Percentiles rank a stretch among this genome's conserved stretches.
Conservation (phyloP, 2,329 filamentous ascomycete genomes). For the Anthostomella pinea region DNA sequence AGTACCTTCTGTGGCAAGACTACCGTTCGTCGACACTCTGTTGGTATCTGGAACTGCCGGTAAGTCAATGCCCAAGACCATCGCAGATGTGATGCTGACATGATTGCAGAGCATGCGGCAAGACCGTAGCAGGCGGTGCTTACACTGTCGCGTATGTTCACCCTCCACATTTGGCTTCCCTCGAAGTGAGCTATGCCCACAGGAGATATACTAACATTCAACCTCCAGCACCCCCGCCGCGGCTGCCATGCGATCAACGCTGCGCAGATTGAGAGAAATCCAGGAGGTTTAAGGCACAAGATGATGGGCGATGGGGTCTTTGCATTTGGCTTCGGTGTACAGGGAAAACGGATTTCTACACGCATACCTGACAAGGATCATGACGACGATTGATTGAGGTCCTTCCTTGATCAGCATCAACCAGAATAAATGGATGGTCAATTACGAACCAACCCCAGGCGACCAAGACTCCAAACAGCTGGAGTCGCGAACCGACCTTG, state of each 20-base stretch:
- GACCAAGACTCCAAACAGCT: too few species aligned
- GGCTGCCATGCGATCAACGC: conserved; percentile 91
- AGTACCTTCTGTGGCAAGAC: conserved; percentile 96
- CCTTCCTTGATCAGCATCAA: conserved; percentile 11
- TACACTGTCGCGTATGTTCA: conserved; percentile 98
- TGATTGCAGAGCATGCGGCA: conserved; percentile 94
- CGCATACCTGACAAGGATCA: conserved; percentile 15
- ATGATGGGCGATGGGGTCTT: conserved; percentile 17
- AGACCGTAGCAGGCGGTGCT: conserved; percentile 89
- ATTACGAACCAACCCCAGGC: too few species aligned
- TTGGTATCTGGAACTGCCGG: not conserved
- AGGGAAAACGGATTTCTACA: conserved; percentile 18
- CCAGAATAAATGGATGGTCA: conserved; percentile 5
- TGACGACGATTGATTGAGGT: conserved; percentile 14
- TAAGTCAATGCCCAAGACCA: not conserved
- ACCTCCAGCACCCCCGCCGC: conserved; percentile 77
- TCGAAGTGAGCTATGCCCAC: too few species aligned
- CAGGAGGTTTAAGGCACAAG: conserved; percentile 73
- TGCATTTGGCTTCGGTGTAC: conserved; percentile 21
- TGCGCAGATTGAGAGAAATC: conserved; percentile 96
- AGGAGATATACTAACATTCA: conserved; percentile 9
- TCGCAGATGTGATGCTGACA: conserved; percentile 77
- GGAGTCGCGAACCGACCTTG: too few species aligned
- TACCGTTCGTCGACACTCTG: conserved; percentile 84
- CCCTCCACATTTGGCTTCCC: too few species aligned